Conservation (phyloP, 139 green algal genomes). For the Coelastrella sp. region DNA sequence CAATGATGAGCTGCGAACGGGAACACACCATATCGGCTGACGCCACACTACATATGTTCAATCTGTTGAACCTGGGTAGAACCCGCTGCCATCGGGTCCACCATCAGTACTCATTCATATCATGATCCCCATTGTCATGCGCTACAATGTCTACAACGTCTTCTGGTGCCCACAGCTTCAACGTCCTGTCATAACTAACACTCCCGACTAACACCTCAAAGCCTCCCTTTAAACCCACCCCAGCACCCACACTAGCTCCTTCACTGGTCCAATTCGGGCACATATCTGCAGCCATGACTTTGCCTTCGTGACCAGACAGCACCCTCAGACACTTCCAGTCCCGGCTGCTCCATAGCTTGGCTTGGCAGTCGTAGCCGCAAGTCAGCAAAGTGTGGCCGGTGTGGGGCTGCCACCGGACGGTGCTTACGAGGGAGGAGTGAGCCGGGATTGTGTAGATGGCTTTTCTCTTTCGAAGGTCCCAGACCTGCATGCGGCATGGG, state of each 20-base stretch:
- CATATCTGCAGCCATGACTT: constrained; percentile 93
- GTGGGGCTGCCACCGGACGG: constrained; percentile 80
- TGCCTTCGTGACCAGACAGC: constrained; percentile 94
- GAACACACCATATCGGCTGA: no score
- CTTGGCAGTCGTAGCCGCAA: constrained; percentile 80
- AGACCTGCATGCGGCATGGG: constrained; percentile 52
- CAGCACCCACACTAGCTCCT: constrained; percentile 11
- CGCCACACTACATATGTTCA: no score
- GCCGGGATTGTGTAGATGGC: constrained; percentile 87
- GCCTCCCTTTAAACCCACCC: not conserved
- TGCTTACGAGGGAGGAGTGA: constrained; percentile 83
- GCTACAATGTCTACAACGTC: not conserved
- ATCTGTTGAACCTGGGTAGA: no score
- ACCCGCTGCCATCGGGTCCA: no score
- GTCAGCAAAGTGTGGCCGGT: constrained; percentile 84
- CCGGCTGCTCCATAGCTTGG: constrained; percentile 69
- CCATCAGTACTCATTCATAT: not conserved
- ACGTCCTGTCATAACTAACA: constrained; percentile 85
- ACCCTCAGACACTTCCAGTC: constrained; percentile 81
- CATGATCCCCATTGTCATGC: not conserved
- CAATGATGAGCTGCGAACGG: no score
- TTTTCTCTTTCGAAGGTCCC: constrained; percentile 89
- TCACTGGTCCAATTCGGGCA: constrained; percentile 24
- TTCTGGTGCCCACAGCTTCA: constrained; percentile 89
- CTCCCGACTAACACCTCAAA: constrained; percentile 69